phyloP scores from a whole-genome alignment of 2,329 filamentous ascomycete species.

The Aspergillus novofumigatus region DNA sequence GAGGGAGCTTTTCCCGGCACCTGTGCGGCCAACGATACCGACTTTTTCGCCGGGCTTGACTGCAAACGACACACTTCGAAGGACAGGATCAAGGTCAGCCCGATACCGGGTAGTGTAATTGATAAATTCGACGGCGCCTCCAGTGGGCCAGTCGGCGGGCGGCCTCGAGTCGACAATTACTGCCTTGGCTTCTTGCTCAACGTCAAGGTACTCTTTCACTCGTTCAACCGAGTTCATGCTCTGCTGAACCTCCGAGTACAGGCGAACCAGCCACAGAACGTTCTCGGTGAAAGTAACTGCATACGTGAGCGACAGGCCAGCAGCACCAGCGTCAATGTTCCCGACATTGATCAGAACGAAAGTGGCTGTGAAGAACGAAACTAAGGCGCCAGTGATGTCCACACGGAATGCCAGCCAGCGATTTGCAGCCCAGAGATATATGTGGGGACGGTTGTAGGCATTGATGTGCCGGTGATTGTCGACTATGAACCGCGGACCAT shows the following conservation, averaged over 20 bases:
- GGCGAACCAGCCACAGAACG: slow-evolving; percentile 88
- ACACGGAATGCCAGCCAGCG: slow-evolving; percentile 93
- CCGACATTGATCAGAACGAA: slow-evolving; percentile 85
- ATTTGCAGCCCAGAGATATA: slow-evolving; percentile 94
- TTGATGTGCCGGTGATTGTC: slow-evolving; percentile 89
- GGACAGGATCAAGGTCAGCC: slow-evolving; percentile 77
- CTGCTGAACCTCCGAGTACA: slow-evolving; percentile 94
- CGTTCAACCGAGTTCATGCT: slow-evolving; percentile 99
- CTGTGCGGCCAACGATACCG: slow-evolving; percentile 91
- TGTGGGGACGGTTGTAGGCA: slow-evolving; percentile 85
- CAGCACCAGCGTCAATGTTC: slow-evolving; percentile 81
- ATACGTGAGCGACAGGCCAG: slow-evolving; percentile 90
- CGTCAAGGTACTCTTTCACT: slow-evolving; percentile 93
- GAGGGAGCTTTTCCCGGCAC: slow-evolving; percentile 93
- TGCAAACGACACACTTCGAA: slow-evolving; percentile 79
- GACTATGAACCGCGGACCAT: slow-evolving; percentile 86
- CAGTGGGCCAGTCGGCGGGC: slow-evolving; percentile 73
- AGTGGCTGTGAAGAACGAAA: slow-evolving; percentile 87
- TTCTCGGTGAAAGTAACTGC: slow-evolving; percentile 97
- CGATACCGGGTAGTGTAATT: slow-evolving; percentile 88
- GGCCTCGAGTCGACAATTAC: slow-evolving; percentile 76
- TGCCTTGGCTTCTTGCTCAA: slow-evolving; percentile 84
- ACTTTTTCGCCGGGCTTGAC: slow-evolving; percentile 86
- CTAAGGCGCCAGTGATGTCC: slow-evolving; percentile 82
- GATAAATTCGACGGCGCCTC: slow-evolving; percentile 82